Base-by-base conservation (phyloP, 2,329 filamentous ascomycete species). In the Neofusicoccum kwambonambiense region DNA sequence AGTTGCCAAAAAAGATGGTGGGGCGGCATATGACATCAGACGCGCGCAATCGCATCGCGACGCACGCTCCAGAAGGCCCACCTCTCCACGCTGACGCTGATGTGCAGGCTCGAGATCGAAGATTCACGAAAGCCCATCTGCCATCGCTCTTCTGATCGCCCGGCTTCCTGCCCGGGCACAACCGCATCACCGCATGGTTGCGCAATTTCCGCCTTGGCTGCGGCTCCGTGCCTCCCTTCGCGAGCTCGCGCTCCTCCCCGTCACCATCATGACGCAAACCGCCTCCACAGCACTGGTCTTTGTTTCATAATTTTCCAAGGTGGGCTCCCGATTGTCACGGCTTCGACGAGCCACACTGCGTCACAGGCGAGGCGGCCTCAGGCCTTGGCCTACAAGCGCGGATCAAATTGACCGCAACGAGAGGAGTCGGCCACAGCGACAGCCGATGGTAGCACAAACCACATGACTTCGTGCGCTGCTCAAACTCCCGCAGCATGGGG, bases 31-130 rank as follows among this genome's bases (percentile, higher is more conserved):
- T 64, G 62, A 64, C 62, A 52, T 64, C 62, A 57, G 13, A 39
- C 37, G 31, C 7, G 34, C 41, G 39, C 31, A 45, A 56, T 56
- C 17, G 42, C 17, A n/a, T 39, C 41, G 41, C 27, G 27, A 31
- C 47, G 35, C 11, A 22, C 35, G 17, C 45, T 19, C n/a, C 7
- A 42, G n/a, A 19, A 12, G 11, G 54, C 22, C 60, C 60, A 31
- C 49, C 52, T 49, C 60, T 44, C 49, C 41, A 11, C n/a, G 60
- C 37, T 45, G 47, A 11, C n/a, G 60, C 37, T 45, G 47, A 63
- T 63, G 47, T 37, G 60, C 60, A 63, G 39, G 27, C 17, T 31
- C 39, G 19, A 27, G 57, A 64, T 64, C 64, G 64, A 64, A 60
- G 51, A 60, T 64, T 58, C 35, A 44, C 31, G 45, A 64, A 64